These are phyloP conservation scores for Podospora anserina DNA, from an alignment of 495 filamentous ascomycete genomes.

Conservation along the genomic window DNA sequence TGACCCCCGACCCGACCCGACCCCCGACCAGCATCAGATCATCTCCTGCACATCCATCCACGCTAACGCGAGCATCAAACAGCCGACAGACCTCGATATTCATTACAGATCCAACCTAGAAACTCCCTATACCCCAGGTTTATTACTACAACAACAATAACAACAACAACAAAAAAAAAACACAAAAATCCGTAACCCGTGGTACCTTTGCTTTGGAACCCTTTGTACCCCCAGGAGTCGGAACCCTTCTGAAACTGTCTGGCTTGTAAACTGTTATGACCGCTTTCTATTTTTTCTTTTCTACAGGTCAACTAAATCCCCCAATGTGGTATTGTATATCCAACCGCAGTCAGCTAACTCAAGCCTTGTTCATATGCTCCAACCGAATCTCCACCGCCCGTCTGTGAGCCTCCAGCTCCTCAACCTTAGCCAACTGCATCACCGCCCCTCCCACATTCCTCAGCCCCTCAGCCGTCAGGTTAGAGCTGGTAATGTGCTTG, in stretches of 20 bases:
- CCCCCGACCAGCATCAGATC: neutral
- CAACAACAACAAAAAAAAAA: too few relatives aligned
- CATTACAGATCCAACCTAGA: neutral
- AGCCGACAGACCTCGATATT: neutral
- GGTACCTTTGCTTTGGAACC: too few relatives aligned
- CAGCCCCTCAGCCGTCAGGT: constrained; percentile 81
- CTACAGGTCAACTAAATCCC: neutral
- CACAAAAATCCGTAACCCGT: too few relatives aligned
- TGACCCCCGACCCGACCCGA: neutral
- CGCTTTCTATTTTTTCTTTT: neutral
- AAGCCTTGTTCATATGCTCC: constrained; percentile 53
- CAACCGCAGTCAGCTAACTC: too few relatives aligned
- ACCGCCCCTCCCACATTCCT: constrained; percentile 80
- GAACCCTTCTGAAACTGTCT: too few relatives aligned
- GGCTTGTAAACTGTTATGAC: neutral
- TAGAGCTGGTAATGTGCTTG: constrained; percentile 92
- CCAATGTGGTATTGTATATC: neutral
- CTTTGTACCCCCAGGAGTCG: too few relatives aligned
- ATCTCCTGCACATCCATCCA: neutral
- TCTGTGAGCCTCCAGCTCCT: constrained; percentile 92
- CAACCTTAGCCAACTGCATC: constrained; percentile 89
- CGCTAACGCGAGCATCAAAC: neutral
- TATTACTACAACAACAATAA: neutral
- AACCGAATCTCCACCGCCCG: constrained; percentile 86
- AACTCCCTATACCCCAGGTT: neutral